phyloP scores from a whole-genome alignment of 129 eudicot species.

The Escallonia rubra region DNA sequence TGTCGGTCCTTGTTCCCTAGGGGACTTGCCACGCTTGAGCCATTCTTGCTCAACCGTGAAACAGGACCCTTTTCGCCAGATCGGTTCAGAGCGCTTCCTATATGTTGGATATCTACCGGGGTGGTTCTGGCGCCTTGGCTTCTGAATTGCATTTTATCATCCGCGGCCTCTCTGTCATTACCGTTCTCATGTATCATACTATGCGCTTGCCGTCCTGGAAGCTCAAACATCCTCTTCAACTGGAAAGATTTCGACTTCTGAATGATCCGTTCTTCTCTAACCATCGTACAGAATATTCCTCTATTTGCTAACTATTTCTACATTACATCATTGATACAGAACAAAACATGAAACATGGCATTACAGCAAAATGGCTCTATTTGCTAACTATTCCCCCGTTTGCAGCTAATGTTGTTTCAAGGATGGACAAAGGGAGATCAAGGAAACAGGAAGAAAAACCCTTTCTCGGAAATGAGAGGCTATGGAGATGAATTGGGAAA shows the following conservation, averaged over 20 bases:
- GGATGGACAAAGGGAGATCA: not conserved
- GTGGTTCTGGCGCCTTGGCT: constrained; percentile 9
- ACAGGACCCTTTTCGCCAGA: constrained; percentile 8
- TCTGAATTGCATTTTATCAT: constrained; percentile 6
- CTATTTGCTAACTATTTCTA: not conserved
- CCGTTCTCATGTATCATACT: not conserved
- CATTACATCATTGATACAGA: not conserved
- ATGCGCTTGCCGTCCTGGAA: constrained; percentile 11
- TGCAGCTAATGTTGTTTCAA: not conserved
- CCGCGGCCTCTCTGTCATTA: constrained; percentile 9
- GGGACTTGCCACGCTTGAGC: not conserved
- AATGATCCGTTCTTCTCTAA: constrained; percentile 9
- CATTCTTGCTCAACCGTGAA: constrained; percentile 11
- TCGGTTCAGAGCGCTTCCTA: not conserved
- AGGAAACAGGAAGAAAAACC: constrained; percentile 10
- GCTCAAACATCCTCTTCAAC: constrained; percentile 27
- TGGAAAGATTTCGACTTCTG: constrained; percentile 29
- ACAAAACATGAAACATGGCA: not conserved
- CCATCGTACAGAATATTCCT: constrained; percentile 17
- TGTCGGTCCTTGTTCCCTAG: not conserved
- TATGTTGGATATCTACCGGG: constrained; percentile 8
- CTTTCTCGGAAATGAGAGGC: constrained; percentile 13
- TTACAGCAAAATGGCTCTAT: no score
- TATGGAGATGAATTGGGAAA: constrained; percentile 10
- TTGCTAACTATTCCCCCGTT: no score